Percentiles rank a stretch among this genome's conserved stretches.
phyloP scores from a whole-genome alignment of 129 eudicot species.

The Smallanthus sonchifolius region DNA sequence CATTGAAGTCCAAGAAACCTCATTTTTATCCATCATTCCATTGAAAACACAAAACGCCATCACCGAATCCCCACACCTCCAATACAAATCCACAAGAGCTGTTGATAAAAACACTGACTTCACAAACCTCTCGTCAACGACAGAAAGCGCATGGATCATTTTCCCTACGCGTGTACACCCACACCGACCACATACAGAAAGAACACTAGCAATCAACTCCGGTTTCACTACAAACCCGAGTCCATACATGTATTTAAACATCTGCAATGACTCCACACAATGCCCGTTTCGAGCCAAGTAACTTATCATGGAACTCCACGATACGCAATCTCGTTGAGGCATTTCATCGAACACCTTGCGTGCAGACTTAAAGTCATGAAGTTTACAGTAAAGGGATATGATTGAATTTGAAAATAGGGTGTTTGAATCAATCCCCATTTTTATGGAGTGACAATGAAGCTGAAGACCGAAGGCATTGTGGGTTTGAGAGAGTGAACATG shows the following conservation, averaged over 20 bases:
- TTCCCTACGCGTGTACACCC: slow-evolving; percentile 38
- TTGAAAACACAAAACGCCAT: slow-evolving; percentile 49
- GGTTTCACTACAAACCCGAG: slow-evolving; percentile 52
- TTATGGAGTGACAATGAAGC: slow-evolving; percentile 45
- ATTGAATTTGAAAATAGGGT: slow-evolving; percentile 51
- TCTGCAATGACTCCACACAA: slow-evolving; percentile 31
- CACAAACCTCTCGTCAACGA: slow-evolving; percentile 43
- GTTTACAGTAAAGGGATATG: slow-evolving; percentile 52
- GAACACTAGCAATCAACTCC: slow-evolving; percentile 56
- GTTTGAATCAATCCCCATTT: slow-evolving; percentile 44
- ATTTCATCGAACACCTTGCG: slow-evolving; percentile 57
- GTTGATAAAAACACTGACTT: slow-evolving; percentile 44
- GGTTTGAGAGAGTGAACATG: slow-evolving; percentile 39
- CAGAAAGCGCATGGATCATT: slow-evolving; percentile 46
- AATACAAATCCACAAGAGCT: slow-evolving; percentile 52
- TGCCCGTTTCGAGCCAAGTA: slow-evolving; percentile 42
- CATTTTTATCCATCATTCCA: slow-evolving; percentile 46
- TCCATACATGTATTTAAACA: slow-evolving; percentile 46
- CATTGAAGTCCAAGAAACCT: slow-evolving; percentile 79
- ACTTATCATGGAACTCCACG: slow-evolving; percentile 58
- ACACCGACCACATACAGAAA: slow-evolving; percentile 34
- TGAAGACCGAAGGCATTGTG: slow-evolving; percentile 40
- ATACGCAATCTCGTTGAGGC: slow-evolving; percentile 47
- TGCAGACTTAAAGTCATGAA: slow-evolving; percentile 33
- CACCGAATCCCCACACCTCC: slow-evolving; percentile 34